Conservation (phyloP, 148 eudicot species). For the Selenicereus undatus region DNA sequence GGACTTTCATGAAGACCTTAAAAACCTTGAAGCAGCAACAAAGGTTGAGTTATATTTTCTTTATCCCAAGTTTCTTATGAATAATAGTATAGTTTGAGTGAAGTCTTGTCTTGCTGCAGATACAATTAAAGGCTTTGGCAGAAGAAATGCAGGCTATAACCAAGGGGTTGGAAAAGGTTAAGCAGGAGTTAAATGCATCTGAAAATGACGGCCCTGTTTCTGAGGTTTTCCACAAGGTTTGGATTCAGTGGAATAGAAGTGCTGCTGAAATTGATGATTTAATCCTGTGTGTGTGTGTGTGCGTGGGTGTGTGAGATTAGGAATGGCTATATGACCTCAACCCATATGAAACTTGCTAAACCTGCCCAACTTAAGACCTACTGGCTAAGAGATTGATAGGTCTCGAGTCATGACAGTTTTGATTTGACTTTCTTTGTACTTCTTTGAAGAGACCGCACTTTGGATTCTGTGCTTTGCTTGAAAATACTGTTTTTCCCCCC, state of each 20-base stretch:
- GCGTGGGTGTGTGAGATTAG: neutral
- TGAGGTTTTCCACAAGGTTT: constrained; percentile 71
- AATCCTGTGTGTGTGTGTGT: neutral
- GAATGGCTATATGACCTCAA: neutral
- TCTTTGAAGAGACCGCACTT: neutral
- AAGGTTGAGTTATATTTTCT: constrained; percentile 46
- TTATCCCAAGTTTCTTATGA: neutral
- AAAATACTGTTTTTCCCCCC: neutral
- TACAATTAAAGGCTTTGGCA: constrained; percentile 91
- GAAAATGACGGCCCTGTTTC: constrained; percentile 94
- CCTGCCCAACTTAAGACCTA: neutral
- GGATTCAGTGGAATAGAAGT: neutral
- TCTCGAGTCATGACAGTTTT: neutral
- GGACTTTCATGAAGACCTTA: constrained; percentile 71
- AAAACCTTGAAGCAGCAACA: constrained; percentile 78
- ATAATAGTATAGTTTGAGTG: constrained; percentile 13
- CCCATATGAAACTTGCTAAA: neutral
- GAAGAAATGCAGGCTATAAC: constrained; percentile 98
- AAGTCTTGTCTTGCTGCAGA: constrained; percentile 45
- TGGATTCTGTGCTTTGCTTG: neutral
- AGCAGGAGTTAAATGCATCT: constrained; percentile 76
- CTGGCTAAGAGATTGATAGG: neutral
- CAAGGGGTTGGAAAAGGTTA: constrained; percentile 85
- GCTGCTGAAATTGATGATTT: neutral
- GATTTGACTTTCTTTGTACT: constrained; percentile 9